Evolutionary conservation across 192 early-diverging fungal species (phyloP), one percentile per base, ranked within the genome.

Genomic region (Entomortierella lignicola): DNA sequence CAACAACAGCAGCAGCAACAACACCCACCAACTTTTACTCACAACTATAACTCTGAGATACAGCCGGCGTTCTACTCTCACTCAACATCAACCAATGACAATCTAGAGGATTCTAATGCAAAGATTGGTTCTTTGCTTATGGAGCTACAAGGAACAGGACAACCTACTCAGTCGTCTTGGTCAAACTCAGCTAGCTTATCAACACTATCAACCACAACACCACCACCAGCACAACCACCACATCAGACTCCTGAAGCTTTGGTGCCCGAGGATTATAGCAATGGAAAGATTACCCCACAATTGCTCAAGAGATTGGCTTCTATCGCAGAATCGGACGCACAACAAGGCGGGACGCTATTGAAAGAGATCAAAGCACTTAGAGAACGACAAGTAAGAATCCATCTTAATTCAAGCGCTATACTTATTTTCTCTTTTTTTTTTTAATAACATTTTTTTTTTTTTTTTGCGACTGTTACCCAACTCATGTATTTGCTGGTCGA

Each of bases 211-310:
- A 0, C n/a, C 6, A 11, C 29, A n/a, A 12, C 34, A n/a, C 32
- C 21, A 53, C 29, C 44, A 42, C 55, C 52, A 54, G 18, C 42
- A 17, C 43, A 26, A 13, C 48, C 48, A 10, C 48, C 48, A 50
- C 48, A 21, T 50, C 48, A 21, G 52, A 10, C 52, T 27, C 7
- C 54, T 44, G 25, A 25, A 41, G 47, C 44, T 6, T 30, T 29
- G 6, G n/a, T 25, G 8, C 8, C 11, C 3, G 68, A 70, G 23
- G 75, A 79, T 11, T 79, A 51, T 41, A 79, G 75, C 34, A 70
- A 44, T 41, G 75, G 75, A 11, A 79, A 70, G 26, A 69, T 79
- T 26, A 79, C 75, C 4, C 75, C 75, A 13, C 66, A 70, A 43
- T 34, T 79, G 17, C 62, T 79, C 34, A 79, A 79, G 54, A 27